Evolutionary conservation across 2,329 filamentous ascomycete genomes (phyloP), one percentile per base, ranked within the genome.

Genomic region (Calonectria ilicicola): DNA sequence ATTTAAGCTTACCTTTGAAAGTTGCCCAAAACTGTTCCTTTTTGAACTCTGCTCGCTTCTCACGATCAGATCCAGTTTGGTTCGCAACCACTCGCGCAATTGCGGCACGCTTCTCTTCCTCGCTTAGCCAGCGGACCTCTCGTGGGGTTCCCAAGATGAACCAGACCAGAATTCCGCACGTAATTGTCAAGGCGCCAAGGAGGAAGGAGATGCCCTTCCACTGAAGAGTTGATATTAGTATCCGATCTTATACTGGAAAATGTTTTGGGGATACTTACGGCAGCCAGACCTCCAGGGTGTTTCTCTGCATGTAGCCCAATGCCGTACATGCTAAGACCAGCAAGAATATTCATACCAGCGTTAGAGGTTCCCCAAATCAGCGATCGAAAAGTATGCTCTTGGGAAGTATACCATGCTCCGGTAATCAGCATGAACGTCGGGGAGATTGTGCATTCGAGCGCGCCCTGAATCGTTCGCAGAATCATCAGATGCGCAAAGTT

Each of bases 341-440:
- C 78, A 42, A 82, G 73, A 49, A 82, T 81, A 47, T 80, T 79
- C 77, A 83, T 81, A 3, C 81, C 81, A 2, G 78, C 78, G 44
- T 83, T 82, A 0, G 81, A 78, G 2, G 81, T 82, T 17, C 80
- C 80, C 81, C 81, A 82, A 23, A 82, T 77, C 29, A 82, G 53
- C n/a, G 79, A 79, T 2, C 81, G 77, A 1, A 80, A 62, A 3
- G 80, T 77, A 51, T 83, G 80, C 63, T 83, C 81, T 17, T 73
- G 74, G 1, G 80, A 79, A 3, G 78, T 82, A 27, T 83, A 83
- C 81, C 81, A 83, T 2, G 80, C 70, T 7, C 79, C 81, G 0
- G 81, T 82, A 26, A 83, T 81, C 8, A 82, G 71, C 65, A 83
- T 75, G 47, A 82, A 81, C 4, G 78, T 77, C 8, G 81, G 81